Percentiles rank a stretch among this genome's conserved stretches.
Conservation (phyloP, 2,329 filamentous ascomycete genomes). For the Ceratocystis lukuohia region DNA sequence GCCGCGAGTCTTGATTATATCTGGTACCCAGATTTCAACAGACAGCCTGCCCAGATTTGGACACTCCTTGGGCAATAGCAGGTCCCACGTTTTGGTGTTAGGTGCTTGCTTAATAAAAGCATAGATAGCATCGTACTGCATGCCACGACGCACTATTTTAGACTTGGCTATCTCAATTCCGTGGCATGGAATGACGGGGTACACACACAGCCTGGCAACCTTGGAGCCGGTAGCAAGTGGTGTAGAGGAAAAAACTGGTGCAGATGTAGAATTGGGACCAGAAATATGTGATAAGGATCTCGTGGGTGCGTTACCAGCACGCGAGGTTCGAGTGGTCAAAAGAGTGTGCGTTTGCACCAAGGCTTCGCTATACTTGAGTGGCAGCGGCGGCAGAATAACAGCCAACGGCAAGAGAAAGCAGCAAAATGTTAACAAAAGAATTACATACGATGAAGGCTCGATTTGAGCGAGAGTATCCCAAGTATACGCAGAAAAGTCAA, state of each 20-base stretch:
- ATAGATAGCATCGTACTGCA: slow-evolving; percentile 72
- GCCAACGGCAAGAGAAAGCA: slow-evolving; percentile 42
- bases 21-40: slow-evolving; percentile 56
- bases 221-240: slow-evolving; percentile 36
- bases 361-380: slow-evolving; percentile 39
- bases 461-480: slow-evolving; percentile 22
- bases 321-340: slow-evolving; percentile 23
- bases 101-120: slow-evolving; percentile 56
- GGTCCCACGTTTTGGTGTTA: slow-evolving; percentile 25
- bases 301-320: slow-evolving; percentile 15
- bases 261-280: neutral
- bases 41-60: slow-evolving; percentile 50
- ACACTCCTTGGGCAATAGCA: slow-evolving; percentile 12
- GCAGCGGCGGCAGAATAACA: slow-evolving; percentile 41
- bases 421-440: slow-evolving; percentile 33
- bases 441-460: slow-evolving; percentile 27
- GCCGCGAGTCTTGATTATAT: slow-evolving; percentile 41
- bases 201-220: slow-evolving; percentile 46
- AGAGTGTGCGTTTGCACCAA: slow-evolving; percentile 41
- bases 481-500: slow-evolving; percentile 11
- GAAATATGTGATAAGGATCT: neutral
- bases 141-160: slow-evolving; percentile 52
- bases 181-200: slow-evolving; percentile 71
- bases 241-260: neutral
- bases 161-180: slow-evolving; percentile 58